A percentile compares a stretch with the other conserved stretches of the same genome.
Evolutionary conservation across 2,329 filamentous ascomycete genomes (phyloP).

Genomic region (Aspergillus tubingensis): DNA sequence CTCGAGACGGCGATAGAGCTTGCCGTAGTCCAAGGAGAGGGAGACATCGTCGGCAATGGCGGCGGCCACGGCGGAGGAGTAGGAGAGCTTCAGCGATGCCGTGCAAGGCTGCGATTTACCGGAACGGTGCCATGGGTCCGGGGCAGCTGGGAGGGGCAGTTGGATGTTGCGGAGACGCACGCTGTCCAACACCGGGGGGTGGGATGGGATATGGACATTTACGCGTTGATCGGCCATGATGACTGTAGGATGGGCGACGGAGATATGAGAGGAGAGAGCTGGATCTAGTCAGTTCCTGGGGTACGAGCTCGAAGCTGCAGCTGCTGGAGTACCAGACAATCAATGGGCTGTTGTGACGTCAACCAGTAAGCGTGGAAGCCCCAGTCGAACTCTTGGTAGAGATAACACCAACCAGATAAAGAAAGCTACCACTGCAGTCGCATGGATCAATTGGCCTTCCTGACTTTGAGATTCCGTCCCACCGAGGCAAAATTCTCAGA

Average conservation of each 20-base stretch:
- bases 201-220: constrained; percentile 34
- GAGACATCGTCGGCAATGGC: constrained; percentile 48
- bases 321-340: neutral
- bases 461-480: neutral
- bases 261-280: neutral
- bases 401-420: neutral
- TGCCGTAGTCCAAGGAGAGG: constrained; percentile 51
- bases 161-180: constrained; percentile 47
- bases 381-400: neutral
- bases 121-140: constrained; percentile 50
- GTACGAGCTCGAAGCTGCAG: neutral
- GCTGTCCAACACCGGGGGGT: constrained; percentile 39
- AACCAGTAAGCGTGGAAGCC: neutral
- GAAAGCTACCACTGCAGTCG: neutral
- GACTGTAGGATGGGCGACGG: neutral
- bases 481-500: neutral
- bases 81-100: constrained; percentile 46
- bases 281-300: neutral
- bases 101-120: constrained; percentile 49
- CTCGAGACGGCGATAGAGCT: constrained; percentile 47
- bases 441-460: neutral
- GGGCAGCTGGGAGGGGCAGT: constrained; percentile 45
- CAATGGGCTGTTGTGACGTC: constrained; percentile 5
- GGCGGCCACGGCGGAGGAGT: constrained; percentile 44
- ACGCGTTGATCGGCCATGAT: constrained; percentile 28